These are phyloP conservation scores for Phylloporus sp. DNA, from an alignment of 768 basidiomycete species.

Conservation along the genomic window DNA sequence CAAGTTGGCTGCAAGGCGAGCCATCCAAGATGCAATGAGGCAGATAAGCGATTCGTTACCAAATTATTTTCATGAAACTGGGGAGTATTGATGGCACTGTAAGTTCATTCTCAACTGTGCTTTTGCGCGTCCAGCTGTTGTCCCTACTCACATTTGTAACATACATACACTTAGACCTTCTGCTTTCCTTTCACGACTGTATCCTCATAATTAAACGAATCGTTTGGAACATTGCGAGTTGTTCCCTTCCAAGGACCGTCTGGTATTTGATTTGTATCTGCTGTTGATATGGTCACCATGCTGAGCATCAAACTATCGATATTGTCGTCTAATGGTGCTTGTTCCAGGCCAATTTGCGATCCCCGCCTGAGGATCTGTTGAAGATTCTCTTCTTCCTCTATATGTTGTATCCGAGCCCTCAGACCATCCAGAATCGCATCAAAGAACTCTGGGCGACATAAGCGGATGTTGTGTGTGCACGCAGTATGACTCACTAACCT, in stretches of 20 bases:
- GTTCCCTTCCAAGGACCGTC: slow-evolving; percentile 31
- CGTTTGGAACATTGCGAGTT: slow-evolving; percentile 3
- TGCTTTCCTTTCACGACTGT: slow-evolving; percentile 28
- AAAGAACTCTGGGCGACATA: slow-evolving; percentile 29
- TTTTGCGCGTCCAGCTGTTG: background rate
- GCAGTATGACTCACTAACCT: slow-evolving; percentile 27
- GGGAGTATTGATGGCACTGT: slow-evolving; percentile 24
- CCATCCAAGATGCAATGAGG: slow-evolving; percentile 53
- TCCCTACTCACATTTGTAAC: background rate
- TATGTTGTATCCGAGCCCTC: slow-evolving; percentile 32
- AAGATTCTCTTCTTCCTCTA: slow-evolving; percentile 45
- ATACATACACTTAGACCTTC: slow-evolving; percentile 10
- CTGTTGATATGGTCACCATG: slow-evolving; percentile 33
- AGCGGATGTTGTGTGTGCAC: slow-evolving; percentile 1
- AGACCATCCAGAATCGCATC: slow-evolving; percentile 38
- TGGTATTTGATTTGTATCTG: slow-evolving; percentile 11
- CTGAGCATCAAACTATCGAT: slow-evolving; percentile 41
- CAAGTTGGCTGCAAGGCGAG: slow-evolving; percentile 52
- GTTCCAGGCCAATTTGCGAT: slow-evolving; percentile 34
- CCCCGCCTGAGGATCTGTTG: slow-evolving; percentile 37
- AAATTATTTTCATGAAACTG: slow-evolving; percentile 51
- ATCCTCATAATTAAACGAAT: slow-evolving; percentile 22
- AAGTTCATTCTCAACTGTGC: background rate
- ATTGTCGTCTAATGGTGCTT: slow-evolving; percentile 33
- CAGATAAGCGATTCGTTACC: slow-evolving; percentile 56